Evolutionary conservation across 306 rosid genomes (phyloP).

Genomic region (Glycine tomentella): DNA sequence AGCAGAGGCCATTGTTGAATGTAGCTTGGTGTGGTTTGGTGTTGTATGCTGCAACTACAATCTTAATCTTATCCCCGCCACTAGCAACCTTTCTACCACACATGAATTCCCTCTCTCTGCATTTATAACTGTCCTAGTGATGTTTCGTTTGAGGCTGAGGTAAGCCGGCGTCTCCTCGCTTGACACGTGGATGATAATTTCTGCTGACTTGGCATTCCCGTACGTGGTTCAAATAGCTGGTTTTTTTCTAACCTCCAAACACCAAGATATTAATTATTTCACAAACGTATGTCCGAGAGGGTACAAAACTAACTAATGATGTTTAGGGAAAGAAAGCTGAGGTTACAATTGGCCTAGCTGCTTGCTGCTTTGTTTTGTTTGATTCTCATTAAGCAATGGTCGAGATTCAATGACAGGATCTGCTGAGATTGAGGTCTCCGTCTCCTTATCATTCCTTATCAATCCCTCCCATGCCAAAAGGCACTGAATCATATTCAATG

Average conservation of each 20-base stretch:
- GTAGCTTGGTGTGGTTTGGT: too few species aligned
- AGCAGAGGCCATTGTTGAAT: constrained; percentile 61
- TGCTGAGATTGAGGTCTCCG: constrained; percentile 33
- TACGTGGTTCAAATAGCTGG: constrained; percentile 60
- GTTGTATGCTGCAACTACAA: too few species aligned
- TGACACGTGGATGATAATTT: constrained; percentile 81
- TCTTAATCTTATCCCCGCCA: constrained; percentile 65
- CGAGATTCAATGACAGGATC: constrained; percentile 51
- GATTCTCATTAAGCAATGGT: constrained; percentile 53
- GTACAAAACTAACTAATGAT: constrained; percentile 8
- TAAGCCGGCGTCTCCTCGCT: constrained; percentile 50
- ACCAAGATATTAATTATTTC: constrained; percentile 20
- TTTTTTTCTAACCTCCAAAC: constrained; percentile 52
- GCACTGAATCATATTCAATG: too few species aligned
- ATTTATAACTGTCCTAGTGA: constrained; percentile 68
- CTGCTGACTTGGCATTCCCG: constrained; percentile 54
- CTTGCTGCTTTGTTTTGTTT: constrained; percentile 10
- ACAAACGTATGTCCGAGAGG: too few species aligned
- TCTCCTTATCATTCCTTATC: background rate
- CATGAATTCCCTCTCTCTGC: constrained; percentile 42
- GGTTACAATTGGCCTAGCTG: constrained; percentile 52
- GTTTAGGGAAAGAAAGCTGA: constrained; percentile 51
- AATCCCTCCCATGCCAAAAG: background rate
- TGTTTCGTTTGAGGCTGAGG: constrained; percentile 76
- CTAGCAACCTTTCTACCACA: constrained; percentile 63